Base-by-base conservation (phyloP, 2,329 filamentous ascomycete genomes). In the Fusarium sp. region DNA sequence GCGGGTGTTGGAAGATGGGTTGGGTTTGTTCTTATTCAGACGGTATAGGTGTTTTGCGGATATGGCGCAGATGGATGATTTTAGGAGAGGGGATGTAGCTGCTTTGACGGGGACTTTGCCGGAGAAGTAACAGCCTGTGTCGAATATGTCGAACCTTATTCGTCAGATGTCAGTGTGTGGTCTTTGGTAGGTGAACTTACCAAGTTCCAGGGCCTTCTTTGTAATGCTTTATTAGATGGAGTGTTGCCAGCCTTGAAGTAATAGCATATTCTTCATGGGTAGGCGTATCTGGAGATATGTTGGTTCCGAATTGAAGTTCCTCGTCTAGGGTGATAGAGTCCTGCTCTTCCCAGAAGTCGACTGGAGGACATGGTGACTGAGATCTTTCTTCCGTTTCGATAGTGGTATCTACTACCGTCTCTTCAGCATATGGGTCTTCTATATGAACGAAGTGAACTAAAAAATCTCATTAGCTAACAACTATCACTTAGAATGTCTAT, bases 121-220 rank as follows among this genome's bases (percentile, higher is more conserved):
- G 1, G 72, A 73, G 32, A 75, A 75, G 38, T 74, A 75, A 8
- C 66, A 65, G 0, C 71, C 72, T 1, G 73, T 75, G 30, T 75
- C 73, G 8, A 75, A 75, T 1, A 75, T 57, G 10, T 75, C 73
- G 29, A 75, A 72, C 72, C 73, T 75, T 27, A 8, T 27, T 27
- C 25, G 9, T 27, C 9, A 27, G 25, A 24, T 24, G 22, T 24
- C 24, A 24, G 24, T 24, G 4, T 24, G 24, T 6, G 24, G 24
- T 24, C 24, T 25, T 25, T 6, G 24, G 24, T 25, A 25, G 24
- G 6, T 6, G 24, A 6, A 6, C 58, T 51, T 1, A 72, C 71
- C 73, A 75, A 46, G 65, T 49, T 1, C 72, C 72, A 1, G 72
- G 73, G 0, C 73, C 73, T 20, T 75, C 58, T n/a, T 67, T 69